A percentile compares a stretch with the other conserved stretches of the same genome.
phyloP scores from a whole-genome alignment of 768 basidiomycete species.

The Coprinellus micaceus region DNA sequence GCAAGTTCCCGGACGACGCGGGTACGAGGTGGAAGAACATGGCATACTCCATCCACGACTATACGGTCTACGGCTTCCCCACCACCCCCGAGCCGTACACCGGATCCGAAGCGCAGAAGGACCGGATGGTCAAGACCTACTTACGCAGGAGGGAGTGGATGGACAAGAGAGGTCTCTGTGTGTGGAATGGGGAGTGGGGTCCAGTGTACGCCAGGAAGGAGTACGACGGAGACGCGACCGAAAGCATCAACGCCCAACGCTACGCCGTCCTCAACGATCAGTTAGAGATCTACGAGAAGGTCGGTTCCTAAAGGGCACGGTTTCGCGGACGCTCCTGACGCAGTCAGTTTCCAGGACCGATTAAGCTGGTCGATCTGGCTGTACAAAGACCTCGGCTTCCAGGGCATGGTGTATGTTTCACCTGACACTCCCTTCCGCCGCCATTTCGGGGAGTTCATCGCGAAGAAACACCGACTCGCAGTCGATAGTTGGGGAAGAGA shows the following conservation, averaged over 20 bases:
- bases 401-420: constrained; percentile 76
- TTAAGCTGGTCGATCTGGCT: constrained; percentile 84
- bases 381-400: constrained; percentile 81
- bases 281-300: constrained; percentile 65
- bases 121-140: constrained; percentile 50
- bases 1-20: constrained; percentile 58
- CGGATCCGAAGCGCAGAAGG: constrained; percentile 49
- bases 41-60: constrained; percentile 78
- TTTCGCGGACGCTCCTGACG: not conserved
- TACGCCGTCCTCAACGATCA: constrained; percentile 71
- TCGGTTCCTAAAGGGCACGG: constrained; percentile 17
- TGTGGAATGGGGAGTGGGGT: constrained; percentile 86
- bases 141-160: constrained; percentile 75
- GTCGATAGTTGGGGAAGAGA: constrained; percentile 79
- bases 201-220: constrained; percentile 70
- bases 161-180: constrained; percentile 58
- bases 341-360: constrained; percentile 40
- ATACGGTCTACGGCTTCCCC: constrained; percentile 70
- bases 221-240: constrained; percentile 56
- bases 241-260: constrained; percentile 61
- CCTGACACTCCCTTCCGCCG: constrained; percentile 66
- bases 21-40: constrained; percentile 62
- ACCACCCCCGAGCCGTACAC: constrained; percentile 56
- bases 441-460: constrained; percentile 62
- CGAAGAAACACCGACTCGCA: constrained; percentile 74